These are phyloP conservation scores for Fusarium oligoseptatum DNA, from an alignment of 2,329 filamentous ascomycete species.

Conservation along the genomic window DNA sequence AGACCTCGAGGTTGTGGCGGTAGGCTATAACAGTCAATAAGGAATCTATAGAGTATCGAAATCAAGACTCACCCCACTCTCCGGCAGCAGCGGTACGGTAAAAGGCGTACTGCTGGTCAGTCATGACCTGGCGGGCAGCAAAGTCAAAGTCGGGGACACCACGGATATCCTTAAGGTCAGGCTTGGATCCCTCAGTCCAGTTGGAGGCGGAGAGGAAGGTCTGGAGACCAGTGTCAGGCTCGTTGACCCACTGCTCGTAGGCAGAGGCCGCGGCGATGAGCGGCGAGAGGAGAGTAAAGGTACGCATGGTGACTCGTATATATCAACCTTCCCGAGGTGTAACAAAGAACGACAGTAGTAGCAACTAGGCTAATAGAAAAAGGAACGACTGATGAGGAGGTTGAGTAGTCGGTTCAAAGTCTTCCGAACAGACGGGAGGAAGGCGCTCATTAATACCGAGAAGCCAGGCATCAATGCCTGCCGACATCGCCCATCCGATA, in stretches of 20 bases:
- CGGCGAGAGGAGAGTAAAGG: slow-evolving; percentile 23
- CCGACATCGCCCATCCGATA: neutral
- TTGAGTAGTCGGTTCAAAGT: neutral
- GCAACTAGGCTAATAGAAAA: slow-evolving; percentile 7
- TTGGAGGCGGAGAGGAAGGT: slow-evolving; percentile 45
- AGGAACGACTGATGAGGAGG: slow-evolving; percentile 2
- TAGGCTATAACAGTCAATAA: slow-evolving; percentile 48
- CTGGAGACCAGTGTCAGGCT: slow-evolving; percentile 53
- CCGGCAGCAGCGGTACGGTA: slow-evolving; percentile 64
- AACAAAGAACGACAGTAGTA: slow-evolving; percentile 17
- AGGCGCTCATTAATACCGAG: slow-evolving; percentile 8
- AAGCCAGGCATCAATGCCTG: neutral
- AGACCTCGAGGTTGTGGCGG: slow-evolving; percentile 65
- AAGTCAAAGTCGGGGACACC: slow-evolving; percentile 65
- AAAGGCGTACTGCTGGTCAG: slow-evolving; percentile 59
- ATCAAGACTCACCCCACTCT: slow-evolving; percentile 54
- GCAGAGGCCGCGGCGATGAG: slow-evolving; percentile 47
- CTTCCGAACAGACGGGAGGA: neutral
- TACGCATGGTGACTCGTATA: slow-evolving; percentile 26
- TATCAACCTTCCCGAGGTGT: slow-evolving; percentile 25
- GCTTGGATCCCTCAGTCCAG: slow-evolving; percentile 52
- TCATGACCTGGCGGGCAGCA: slow-evolving; percentile 59
- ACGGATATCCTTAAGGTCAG: slow-evolving; percentile 57
- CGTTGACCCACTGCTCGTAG: slow-evolving; percentile 50
- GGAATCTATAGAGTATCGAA: neutral